phyloP scores from a whole-genome alignment of 768 basidiomycete species.

The Mrakia frigida region DNA sequence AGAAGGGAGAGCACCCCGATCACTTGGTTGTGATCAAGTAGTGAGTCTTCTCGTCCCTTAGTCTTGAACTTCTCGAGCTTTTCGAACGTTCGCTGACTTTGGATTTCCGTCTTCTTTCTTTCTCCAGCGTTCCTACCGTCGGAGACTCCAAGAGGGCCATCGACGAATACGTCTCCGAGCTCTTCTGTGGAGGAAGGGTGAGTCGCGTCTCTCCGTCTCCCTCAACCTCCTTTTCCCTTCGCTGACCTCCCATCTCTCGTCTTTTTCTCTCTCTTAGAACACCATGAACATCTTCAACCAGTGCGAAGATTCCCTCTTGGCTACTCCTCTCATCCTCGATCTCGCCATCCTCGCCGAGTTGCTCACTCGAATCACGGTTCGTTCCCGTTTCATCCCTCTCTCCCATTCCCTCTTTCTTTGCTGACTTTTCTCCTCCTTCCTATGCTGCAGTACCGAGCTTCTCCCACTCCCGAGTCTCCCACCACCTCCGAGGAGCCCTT shows the following conservation, averaged over 20 bases:
- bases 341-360: slow-evolving; percentile 88
- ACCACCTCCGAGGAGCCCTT: slow-evolving; percentile 49
- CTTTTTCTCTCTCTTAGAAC: slow-evolving; percentile 12
- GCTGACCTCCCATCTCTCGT: not conserved
- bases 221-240: not conserved
- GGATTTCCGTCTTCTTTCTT: not conserved
- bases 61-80: too few species aligned
- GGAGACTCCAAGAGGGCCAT: slow-evolving; percentile 98
- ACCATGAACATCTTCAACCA: slow-evolving; percentile 32
- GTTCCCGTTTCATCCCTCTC: not conserved
- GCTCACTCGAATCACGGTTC: slow-evolving; percentile 70
- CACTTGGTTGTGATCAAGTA: slow-evolving; percentile 60
- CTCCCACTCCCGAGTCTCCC: slow-evolving; percentile 44
- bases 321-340: slow-evolving; percentile 93
- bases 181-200: slow-evolving; percentile 50
- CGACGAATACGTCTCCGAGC: slow-evolving; percentile 98
- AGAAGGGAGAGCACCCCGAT: slow-evolving; percentile 93
- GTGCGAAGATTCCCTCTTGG: slow-evolving; percentile 79
- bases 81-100: too few species aligned
- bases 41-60: too few species aligned
- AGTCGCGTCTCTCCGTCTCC: not conserved
- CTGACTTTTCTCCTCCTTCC: not conserved
- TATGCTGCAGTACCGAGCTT: slow-evolving; percentile 56
- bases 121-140: slow-evolving; percentile 88
- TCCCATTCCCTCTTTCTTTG: too few species aligned